Evolutionary conservation across 108 stramenopile species (phyloP), one percentile per base, ranked within the genome.

Genomic region (Cyclotella baltica): DNA sequence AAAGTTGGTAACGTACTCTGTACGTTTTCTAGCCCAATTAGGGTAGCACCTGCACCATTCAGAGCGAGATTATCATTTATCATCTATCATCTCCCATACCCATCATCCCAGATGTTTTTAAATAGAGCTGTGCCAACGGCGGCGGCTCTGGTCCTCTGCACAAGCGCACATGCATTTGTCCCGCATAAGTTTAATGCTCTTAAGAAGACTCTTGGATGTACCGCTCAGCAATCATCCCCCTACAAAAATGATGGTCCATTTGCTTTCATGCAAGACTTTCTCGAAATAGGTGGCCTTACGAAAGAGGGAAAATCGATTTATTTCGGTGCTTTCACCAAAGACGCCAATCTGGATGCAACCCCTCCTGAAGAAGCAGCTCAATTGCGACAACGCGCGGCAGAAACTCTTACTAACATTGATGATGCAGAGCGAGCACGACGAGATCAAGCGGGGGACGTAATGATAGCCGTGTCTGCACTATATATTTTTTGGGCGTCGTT

Each of bases 221-320:
- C n/a, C n/a, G n/a, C n/a, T n/a, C n/a, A n/a, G n/a, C n/a, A n/a
- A n/a, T 43, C 40, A 13, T 43, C 40, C 6, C n/a, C 51, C 4
- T 52, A 52, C n/a, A 10, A 52, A 52, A 52, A 52, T 20, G 51
- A 52, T 52, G 51, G 51, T 10, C 51, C 51, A 52, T 52, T 52
- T 52, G 11, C 51, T 13, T 52, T 52, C 51, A 52, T 52, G 51
- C 11, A 52, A 52, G 51, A 52, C 19, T 10, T 52, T n/a, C n/a
- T 52, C 11, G 51, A 52, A 20, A 52, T 52, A 13, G 51, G 51
- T 4, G 51, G 51, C 51, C n/a, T 52, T 4, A 52, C 51, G n/a
- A 52, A 52, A 52, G 19, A 52, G 51, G 51, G 51, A 4, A 52
- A 52, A 52, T 52, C 51, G n/a, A 52, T 52, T n/a, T 52, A 52